These are phyloP conservation scores for Emericellopsis atlantica DNA, from an alignment of 2,329 filamentous ascomycete genomes.

Conservation along the genomic window DNA sequence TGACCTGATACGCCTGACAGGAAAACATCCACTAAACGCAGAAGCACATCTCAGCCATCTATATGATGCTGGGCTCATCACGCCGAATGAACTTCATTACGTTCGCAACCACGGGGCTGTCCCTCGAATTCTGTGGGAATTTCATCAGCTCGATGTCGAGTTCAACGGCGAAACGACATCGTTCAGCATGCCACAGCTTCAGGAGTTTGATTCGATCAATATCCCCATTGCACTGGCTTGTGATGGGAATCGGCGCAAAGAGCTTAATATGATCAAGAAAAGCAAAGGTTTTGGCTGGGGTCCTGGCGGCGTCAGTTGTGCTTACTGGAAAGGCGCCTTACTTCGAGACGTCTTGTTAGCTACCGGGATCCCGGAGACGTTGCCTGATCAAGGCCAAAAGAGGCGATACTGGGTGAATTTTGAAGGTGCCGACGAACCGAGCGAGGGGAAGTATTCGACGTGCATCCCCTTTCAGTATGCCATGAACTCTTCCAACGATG, in stretches of 20 bases:
- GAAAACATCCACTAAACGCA: no score
- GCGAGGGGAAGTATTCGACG: slow-evolving; percentile 33
- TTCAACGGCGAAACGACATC: no score
- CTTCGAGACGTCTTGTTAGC: slow-evolving; percentile 29
- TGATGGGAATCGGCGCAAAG: no score
- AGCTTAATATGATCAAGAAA: no score
- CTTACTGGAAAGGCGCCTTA: slow-evolving; percentile 35
- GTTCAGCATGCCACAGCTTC: no score
- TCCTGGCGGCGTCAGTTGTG: slow-evolving; percentile 29
- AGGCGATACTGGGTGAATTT: slow-evolving; percentile 29
- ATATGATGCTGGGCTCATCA: slow-evolving; percentile 18
- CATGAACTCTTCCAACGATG: slow-evolving; percentile 32
- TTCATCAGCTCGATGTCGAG: no score
- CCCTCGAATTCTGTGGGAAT: slow-evolving; percentile 6
- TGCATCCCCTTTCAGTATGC: slow-evolving; percentile 33
- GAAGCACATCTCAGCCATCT: no score
- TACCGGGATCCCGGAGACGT: slow-evolving; percentile 21
- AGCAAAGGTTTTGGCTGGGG: slow-evolving; percentile 34
- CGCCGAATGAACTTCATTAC: slow-evolving; percentile 7
- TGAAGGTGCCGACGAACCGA: slow-evolving; percentile 31
- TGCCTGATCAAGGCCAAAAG: neutral
- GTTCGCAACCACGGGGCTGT: slow-evolving; percentile 2
- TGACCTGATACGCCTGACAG: no score
- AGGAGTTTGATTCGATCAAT: no score
- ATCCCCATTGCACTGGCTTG: no score